Evolutionary conservation across 1,284 basidiomycete genomes (phyloP), one percentile per base, ranked within the genome.

Genomic region (Dichomitus squalens): DNA sequence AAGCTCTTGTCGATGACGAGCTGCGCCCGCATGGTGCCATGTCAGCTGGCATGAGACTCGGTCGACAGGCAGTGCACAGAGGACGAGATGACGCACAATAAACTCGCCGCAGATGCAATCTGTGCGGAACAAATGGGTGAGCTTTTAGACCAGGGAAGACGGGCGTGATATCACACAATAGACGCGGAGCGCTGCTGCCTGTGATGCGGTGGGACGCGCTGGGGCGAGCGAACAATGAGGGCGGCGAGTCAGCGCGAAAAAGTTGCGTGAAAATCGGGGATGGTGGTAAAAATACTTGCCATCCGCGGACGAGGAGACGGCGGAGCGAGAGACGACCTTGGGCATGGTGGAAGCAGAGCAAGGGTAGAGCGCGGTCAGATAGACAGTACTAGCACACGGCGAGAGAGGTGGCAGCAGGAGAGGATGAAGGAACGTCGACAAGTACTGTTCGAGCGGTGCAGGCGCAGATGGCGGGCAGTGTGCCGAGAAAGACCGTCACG

Each of bases 81-180:
- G 41, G 12, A 34, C 44, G 33, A 43, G 34, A 27, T 55, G 16
- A 81, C 88, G 66, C 70, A 90, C 90, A 68, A 91, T 85, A 66
- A 92, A 92, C 73, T 92, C 90, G 68, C 90, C 90, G 72, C 90
- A 92, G 57, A 93, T 86, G 68, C 91, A 93, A 71, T 93, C 89
- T 92, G 67, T 50, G 49, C 60, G 55, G 52, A 52, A 64, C 48
- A 65, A 49, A 49, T 27, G 27, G 27, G 54, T 65, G 49, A 65
- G 60, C 43, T 27, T 52, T 44, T 25, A 50, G 53, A 34, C 43
- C 46, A 57, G 25, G 50, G 40, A 63, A 29, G 47, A 51, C 38
- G 52, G 54, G 36, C 49, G 49, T 57, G 58, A 63, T 47, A 57
- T 76, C 84, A 71, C 71, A 90, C 90, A 93, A 70, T 93, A 93